Conservation (phyloP, 2,329 filamentous ascomycete genomes). For the Scopulariopsis brevicaulis region DNA sequence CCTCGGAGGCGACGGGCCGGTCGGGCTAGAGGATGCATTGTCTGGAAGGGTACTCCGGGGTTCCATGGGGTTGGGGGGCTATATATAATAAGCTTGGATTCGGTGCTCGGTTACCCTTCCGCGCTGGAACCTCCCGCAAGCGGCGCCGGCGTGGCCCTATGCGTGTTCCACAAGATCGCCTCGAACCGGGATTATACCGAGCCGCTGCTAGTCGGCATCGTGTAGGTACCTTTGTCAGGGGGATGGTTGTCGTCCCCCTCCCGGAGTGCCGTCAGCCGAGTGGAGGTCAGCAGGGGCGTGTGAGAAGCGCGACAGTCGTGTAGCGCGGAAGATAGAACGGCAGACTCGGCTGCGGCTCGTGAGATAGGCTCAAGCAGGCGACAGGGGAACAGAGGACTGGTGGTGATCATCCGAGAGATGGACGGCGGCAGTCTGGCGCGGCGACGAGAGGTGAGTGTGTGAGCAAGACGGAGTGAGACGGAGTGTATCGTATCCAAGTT, state of each 20-base stretch:
- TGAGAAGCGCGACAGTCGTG: background rate
- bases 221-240: conserved; percentile 3
- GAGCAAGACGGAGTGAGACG: background rate
- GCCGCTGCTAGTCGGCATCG: background rate
- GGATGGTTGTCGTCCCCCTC: background rate
- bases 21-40: conserved; percentile 15
- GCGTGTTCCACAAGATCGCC: conserved; percentile 1
- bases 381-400: background rate
- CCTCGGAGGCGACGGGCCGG: conserved; percentile 24
- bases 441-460: background rate
- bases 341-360: background rate
- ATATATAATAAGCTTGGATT: background rate
- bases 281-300: background rate
- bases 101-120: background rate
- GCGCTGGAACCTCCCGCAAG: conserved; percentile 2
- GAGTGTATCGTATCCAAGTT: background rate
- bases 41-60: conserved; percentile 8
- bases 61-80: conserved; percentile 14
- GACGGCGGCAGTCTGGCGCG: background rate
- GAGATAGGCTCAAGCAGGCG: background rate
- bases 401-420: conserved; percentile 5
- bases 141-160: background rate
- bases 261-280: background rate
- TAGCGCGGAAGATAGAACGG: background rate
- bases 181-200: conserved; percentile 5